Base-by-base conservation (phyloP, 2,329 filamentous ascomycete species). In the Chaetomium sp. region DNA sequence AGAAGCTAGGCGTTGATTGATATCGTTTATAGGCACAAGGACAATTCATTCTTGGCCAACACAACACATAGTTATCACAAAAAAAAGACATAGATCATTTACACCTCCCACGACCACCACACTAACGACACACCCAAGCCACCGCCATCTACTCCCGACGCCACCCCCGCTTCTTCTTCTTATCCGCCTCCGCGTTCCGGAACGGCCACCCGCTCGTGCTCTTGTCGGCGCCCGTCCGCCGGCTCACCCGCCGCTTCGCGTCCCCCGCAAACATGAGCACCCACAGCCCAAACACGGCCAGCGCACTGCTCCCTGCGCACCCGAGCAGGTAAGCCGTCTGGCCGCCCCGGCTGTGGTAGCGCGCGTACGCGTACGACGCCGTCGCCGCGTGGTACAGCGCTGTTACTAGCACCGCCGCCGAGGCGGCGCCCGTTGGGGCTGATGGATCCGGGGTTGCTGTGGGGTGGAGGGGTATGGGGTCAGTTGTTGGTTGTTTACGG, bases 321-420 rank as follows among this genome's bases (percentile, higher is more conserved):
- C 87, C 90, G 5, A 91, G 74, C 1, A 83, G 77, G 72, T 88
- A 90, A 0, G 82, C 84, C 12, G 83, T 79, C 71, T 87, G 82
- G 6, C 81, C 79, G 7, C 81, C 27, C 27, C 27, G 27, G 3
- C 79, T 77, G n/a, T 82, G 81, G 77, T 87, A 91, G 74, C 87
- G 84, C 57, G 82, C 82, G 77, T 93, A 95, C 72, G 85, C 82
- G 75, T 91, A 89, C 68, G 88, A 86, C 21, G 87, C 87, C 4
- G 81, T 80, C 0, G 81, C 72, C 21, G 81, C 78, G 75, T 94
- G 90, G 78, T 91, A 90, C 3, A 86, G 67, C 0, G 85, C 84
- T 1, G 90, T 90, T 16, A 93, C 77, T 47, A 88, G 81, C 23
- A 92, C 75, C 1, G 86, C 87, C 2, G 90, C 89, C 45, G 84